These are phyloP conservation scores for Puccinia sorghi DNA, from an alignment of 1,284 basidiomycete species.

Conservation along the genomic window DNA sequence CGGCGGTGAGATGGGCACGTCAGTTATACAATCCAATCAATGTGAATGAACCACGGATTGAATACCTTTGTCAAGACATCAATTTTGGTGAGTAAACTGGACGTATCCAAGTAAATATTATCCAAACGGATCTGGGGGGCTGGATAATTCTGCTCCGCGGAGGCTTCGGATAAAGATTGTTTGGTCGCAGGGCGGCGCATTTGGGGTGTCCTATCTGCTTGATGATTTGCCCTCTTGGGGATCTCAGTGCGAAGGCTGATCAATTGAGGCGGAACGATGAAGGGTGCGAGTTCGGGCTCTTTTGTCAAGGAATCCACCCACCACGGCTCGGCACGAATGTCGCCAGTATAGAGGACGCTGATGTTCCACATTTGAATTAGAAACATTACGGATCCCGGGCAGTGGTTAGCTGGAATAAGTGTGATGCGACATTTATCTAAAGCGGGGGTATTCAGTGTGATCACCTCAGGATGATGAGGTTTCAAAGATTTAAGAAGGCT, in stretches of 20 bases:
- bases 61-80: conserved; percentile 40
- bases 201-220: not conserved
- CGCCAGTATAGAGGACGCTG: conserved; percentile 57
- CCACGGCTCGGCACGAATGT: conserved; percentile 56
- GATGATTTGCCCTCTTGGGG: no score
- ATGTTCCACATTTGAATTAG: conserved; percentile 55
- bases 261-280: conserved; percentile 39
- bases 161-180: not conserved
- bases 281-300: conserved; percentile 54
- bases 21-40: not conserved
- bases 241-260: not conserved
- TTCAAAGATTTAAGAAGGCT: conserved; percentile 11
- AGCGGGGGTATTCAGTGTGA: conserved; percentile 52
- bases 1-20: not conserved
- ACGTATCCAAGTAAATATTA: conserved; percentile 47
- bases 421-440: conserved; percentile 51
- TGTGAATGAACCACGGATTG: not conserved
- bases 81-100: conserved; percentile 30
- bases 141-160: not conserved
- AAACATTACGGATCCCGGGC: conserved; percentile 56
- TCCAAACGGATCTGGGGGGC: not conserved
- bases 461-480: conserved; percentile 53
- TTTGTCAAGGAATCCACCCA: conserved; percentile 55
- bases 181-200: not conserved
- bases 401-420: conserved; percentile 57